These are phyloP conservation scores for Leptomonas pyrrhocoris DNA, from an alignment of 208 protist species.

Conservation along the genomic window DNA sequence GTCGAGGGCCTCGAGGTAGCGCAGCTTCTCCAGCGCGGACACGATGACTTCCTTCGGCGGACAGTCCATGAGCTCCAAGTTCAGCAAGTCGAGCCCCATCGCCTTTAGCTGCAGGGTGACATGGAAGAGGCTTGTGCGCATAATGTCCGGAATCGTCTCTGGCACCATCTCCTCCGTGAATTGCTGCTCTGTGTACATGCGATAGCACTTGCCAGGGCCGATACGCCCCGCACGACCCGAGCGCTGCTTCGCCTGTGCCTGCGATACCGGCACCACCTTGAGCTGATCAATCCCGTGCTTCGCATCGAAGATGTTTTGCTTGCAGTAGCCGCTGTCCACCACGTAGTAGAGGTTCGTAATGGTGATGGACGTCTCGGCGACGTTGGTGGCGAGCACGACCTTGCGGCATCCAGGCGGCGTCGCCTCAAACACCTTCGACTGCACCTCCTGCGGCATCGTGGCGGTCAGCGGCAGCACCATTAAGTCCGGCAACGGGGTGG, in stretches of 20 bases:
- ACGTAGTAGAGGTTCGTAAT: constrained; percentile 99
- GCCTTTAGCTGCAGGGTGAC: constrained; percentile 98
- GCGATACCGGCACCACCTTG: constrained; percentile 96
- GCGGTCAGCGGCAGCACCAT: constrained; percentile 98
- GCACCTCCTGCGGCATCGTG: constrained; percentile 98
- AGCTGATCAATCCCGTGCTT: constrained; percentile 97
- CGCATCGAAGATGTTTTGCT: constrained; percentile 98
- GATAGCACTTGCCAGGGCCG: constrained; percentile 97
- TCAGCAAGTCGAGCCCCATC: constrained; percentile 97
- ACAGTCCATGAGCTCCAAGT: constrained; percentile 98
- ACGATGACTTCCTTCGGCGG: constrained; percentile 95
- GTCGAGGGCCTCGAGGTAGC: constrained; percentile 97
- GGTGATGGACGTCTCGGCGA: constrained; percentile 99
- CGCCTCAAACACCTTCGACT: constrained; percentile 98
- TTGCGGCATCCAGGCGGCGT: constrained; percentile 93
- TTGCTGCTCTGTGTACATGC: constrained; percentile 97
- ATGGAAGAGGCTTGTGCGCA: constrained; percentile 98
- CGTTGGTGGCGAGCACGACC: constrained; percentile 99
- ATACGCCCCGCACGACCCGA: constrained; percentile 96
- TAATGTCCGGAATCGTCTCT: constrained; percentile 97
- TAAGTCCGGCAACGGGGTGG: constrained; percentile 87
- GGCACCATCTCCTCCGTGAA: constrained; percentile 96
- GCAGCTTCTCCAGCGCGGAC: constrained; percentile 96
- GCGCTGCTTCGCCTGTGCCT: constrained; percentile 97
- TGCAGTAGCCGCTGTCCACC: constrained; percentile 97